Conservation (phyloP, 495 filamentous ascomycete species). For the Daldinia caldariorum region DNA sequence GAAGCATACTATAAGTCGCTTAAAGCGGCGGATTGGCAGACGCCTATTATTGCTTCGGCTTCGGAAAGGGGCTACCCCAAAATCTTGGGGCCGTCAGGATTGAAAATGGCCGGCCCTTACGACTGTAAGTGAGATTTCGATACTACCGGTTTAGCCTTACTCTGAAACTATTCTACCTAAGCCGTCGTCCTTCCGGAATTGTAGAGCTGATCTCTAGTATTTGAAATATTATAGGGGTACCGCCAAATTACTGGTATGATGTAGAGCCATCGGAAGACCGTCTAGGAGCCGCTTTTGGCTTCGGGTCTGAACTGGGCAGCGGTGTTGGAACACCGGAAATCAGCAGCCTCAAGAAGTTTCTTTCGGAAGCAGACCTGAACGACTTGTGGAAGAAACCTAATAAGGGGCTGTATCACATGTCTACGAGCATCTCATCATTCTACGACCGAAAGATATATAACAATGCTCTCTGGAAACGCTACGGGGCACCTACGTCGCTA, state of each 20-base stretch:
- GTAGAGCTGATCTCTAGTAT: too few relatives aligned
- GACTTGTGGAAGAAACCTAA: constrained; percentile 65
- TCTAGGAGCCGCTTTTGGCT: constrained; percentile 68
- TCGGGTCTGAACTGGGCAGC: constrained; percentile 68
- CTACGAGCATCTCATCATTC: constrained; percentile 62
- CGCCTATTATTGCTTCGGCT: constrained; percentile 67
- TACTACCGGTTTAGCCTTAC: background rate
- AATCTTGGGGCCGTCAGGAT: constrained; percentile 63
- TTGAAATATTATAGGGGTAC: constrained; percentile 48
- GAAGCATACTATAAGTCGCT: constrained; percentile 62
- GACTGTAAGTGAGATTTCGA: constrained; percentile 55
- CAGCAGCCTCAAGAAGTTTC: constrained; percentile 63
- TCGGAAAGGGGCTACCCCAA: constrained; percentile 63
- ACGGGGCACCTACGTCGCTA: constrained; percentile 61
- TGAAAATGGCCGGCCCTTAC: constrained; percentile 76
- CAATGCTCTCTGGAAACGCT: constrained; percentile 61
- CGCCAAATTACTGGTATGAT: constrained; percentile 71
- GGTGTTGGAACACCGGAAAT: constrained; percentile 71
- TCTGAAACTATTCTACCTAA: too few relatives aligned
- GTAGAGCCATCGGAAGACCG: constrained; percentile 49
- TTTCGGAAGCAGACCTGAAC: constrained; percentile 60
- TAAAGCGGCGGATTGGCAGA: constrained; percentile 62
- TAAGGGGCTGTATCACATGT: constrained; percentile 69
- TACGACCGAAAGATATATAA: constrained; percentile 67
- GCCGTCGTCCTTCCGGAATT: too few relatives aligned